Evolutionary conservation across 2,329 filamentous ascomycete species (phyloP).

Genomic region (Diplocarpon rosae): DNA sequence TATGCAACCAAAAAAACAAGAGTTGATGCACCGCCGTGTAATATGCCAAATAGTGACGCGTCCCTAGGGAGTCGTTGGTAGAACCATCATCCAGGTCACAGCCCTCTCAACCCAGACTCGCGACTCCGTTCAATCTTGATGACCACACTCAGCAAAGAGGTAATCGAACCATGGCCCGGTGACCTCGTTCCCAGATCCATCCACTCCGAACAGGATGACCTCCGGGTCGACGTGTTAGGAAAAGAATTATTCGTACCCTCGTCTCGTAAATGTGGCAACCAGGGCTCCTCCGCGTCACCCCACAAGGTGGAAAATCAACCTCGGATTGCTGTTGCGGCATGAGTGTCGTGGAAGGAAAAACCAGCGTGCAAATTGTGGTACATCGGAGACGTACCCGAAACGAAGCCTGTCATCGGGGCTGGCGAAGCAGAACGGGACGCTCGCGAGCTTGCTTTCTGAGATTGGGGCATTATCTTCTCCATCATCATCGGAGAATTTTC

Average conservation of each 20-base stretch:
- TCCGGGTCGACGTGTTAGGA: conserved; percentile 8
- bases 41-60: conserved; percentile 18
- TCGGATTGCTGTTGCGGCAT: conserved; percentile 28
- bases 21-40: conserved; percentile 16
- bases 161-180: conserved; percentile 11
- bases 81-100: conserved; percentile 1
- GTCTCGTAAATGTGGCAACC: conserved; percentile 1
- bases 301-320: no score
- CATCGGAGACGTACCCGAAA: conserved; percentile 35
- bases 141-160: conserved; percentile 26
- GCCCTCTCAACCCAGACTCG: conserved; percentile 2
- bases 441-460: conserved; percentile 25
- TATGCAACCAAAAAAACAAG: conserved; percentile 11
- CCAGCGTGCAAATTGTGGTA: conserved; percentile 26
- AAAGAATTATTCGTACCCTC: conserved; percentile 7
- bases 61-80: conserved; percentile 7
- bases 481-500: conserved; percentile 24
- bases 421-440: conserved; percentile 33
- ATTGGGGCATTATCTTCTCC: conserved; percentile 19
- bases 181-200: conserved; percentile 1
- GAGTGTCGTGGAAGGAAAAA: conserved; percentile 27
- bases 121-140: conserved; percentile 2
- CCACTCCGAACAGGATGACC: conserved; percentile 1
- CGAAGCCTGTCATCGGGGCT: conserved; percentile 35
- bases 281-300: neutral